phyloP scores from a whole-genome alignment of 2,329 filamentous ascomycete species.

The Blumeria graminis region DNA sequence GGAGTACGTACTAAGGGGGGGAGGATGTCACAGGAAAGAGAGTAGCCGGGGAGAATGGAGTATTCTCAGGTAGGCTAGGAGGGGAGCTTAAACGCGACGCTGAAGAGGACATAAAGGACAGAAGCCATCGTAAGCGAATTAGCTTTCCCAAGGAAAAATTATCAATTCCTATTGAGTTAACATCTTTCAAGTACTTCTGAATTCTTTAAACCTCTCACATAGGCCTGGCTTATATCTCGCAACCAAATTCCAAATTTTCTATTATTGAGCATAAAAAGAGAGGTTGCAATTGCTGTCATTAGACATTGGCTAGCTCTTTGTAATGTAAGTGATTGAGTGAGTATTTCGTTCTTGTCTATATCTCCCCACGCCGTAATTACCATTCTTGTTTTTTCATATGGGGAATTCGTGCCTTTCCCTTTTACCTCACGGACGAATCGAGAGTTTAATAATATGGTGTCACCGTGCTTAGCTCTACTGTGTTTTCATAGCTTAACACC shows the following conservation, averaged over 20 bases:
- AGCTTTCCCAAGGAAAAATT: too few relatives aligned
- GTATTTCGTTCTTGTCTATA: conserved; percentile 1
- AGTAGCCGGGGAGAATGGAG: too few relatives aligned
- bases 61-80: too few relatives aligned
- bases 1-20: too few relatives aligned
- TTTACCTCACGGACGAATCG: neutral
- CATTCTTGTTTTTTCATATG: neutral
- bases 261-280: neutral
- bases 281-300: neutral
- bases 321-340: conserved; percentile 3
- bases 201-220: too few relatives aligned
- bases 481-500: neutral
- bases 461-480: neutral
- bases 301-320: conserved; percentile 1
- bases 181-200: too few relatives aligned
- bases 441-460: neutral
- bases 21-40: too few relatives aligned
- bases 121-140: too few relatives aligned
- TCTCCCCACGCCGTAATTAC: conserved; percentile 2
- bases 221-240: conserved; percentile 2
- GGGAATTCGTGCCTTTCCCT: neutral
- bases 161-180: too few relatives aligned
- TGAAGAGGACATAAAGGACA: too few relatives aligned
- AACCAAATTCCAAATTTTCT: neutral
- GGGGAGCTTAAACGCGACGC: too few relatives aligned